Evolutionary conservation across 2,329 filamentous ascomycete genomes (phyloP).

Genomic region (Daldinia eschscholtzii): DNA sequence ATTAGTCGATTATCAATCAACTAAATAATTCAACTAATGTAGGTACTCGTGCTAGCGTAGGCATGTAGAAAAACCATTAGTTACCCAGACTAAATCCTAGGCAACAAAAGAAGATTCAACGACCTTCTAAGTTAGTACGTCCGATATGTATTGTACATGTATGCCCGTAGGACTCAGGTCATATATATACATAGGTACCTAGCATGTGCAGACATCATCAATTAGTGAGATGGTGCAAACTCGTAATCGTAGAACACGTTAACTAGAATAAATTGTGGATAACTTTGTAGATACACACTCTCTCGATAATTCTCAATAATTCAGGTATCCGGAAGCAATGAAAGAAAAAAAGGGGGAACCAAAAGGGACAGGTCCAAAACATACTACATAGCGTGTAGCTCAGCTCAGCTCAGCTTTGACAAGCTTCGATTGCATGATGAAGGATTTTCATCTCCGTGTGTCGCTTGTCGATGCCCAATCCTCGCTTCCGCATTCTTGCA

Average conservation of each 20-base stretch:
- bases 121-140: neutral
- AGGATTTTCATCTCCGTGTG: conserved; percentile 40
- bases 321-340: neutral
- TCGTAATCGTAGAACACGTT: neutral
- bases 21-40: conserved; percentile 8
- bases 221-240: neutral
- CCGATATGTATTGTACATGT: neutral
- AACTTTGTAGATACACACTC: conserved; percentile 3
- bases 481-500: conserved; percentile 37
- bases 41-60: conserved; percentile 12
- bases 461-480: conserved; percentile 42
- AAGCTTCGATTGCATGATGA: conserved; percentile 31
- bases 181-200: too few species aligned
- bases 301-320: neutral
- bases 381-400: conserved; percentile 2
- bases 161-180: neutral
- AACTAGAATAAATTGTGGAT: neutral
- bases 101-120: conserved; percentile 6
- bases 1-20: conserved; percentile 1
- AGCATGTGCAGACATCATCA: neutral
- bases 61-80: conserved; percentile 1
- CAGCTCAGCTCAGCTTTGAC: conserved; percentile 30
- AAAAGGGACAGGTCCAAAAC: conserved; percentile 1
- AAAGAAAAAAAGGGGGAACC: conserved; percentile 23
- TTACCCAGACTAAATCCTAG: conserved; percentile 14